Conservation (phyloP, 192 early-diverging fungal species). For the Rhizophagus clarus region DNA sequence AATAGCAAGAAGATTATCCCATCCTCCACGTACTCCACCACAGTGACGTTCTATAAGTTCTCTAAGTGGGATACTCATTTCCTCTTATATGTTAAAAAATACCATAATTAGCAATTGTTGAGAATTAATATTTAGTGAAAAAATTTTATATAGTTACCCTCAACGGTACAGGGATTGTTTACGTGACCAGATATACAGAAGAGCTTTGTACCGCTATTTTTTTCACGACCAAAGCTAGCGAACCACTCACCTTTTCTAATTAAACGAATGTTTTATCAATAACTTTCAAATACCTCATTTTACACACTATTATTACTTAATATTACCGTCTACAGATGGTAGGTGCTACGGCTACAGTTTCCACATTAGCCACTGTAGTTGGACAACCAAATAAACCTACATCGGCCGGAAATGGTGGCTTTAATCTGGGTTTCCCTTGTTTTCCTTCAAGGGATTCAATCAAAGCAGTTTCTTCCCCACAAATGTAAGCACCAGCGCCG, state of each 20-base stretch:
- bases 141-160: slow-evolving; percentile 40
- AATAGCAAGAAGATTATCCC: slow-evolving; percentile 97
- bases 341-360: slow-evolving; percentile 98
- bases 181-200: slow-evolving; percentile 99
- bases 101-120: not conserved
- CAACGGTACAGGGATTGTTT: slow-evolving; percentile 96
- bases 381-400: slow-evolving; percentile 98
- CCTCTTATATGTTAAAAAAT: slow-evolving; percentile 54
- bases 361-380: slow-evolving; percentile 99
- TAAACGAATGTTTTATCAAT: not conserved
- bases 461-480: slow-evolving; percentile 92
- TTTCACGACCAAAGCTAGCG: slow-evolving; percentile 87
- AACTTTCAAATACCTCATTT: not conserved
- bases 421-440: slow-evolving; percentile 97
- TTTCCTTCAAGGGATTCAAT: slow-evolving; percentile 94
- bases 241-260: slow-evolving; percentile 91
- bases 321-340: slow-evolving; percentile 75
- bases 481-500: slow-evolving; percentile 97
- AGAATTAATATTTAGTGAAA: not conserved
- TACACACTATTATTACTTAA: not conserved
- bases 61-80: slow-evolving; percentile 94
- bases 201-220: slow-evolving; percentile 95
- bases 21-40: slow-evolving; percentile 96
- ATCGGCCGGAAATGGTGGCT: slow-evolving; percentile 99
- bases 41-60: slow-evolving; percentile 94